These are phyloP conservation scores for Fusarium tanahbumbuense DNA, from an alignment of 2,329 filamentous ascomycete species.

Conservation along the genomic window DNA sequence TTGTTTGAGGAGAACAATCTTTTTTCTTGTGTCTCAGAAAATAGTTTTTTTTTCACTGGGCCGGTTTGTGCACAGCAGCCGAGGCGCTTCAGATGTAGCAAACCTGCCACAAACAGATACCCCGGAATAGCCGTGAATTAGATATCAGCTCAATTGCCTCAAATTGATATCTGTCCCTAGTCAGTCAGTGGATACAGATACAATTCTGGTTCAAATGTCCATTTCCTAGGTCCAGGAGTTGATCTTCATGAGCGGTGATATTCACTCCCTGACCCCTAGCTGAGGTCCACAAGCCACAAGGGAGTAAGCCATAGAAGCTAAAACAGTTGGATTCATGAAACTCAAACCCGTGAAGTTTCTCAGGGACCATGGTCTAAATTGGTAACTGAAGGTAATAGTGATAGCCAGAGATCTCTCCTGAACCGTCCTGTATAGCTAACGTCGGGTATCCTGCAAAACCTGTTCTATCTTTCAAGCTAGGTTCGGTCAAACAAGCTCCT, in stretches of 20 bases:
- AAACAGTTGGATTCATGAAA: slow-evolving; percentile 37
- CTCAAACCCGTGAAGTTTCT: slow-evolving; percentile 30
- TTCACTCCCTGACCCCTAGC: slow-evolving; percentile 29
- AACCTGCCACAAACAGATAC: background rate
- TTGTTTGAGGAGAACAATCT: slow-evolving; percentile 23
- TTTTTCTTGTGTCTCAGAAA: slow-evolving; percentile 13
- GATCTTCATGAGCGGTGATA: slow-evolving; percentile 20
- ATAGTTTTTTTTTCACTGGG: slow-evolving; percentile 10
- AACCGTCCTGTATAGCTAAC: background rate
- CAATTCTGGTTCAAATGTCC: slow-evolving; percentile 16
- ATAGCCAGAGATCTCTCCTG: background rate
- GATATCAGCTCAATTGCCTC: slow-evolving; percentile 2
- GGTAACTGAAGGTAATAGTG: background rate
- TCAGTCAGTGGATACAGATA: slow-evolving; percentile 22
- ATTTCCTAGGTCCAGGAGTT: slow-evolving; percentile 34
- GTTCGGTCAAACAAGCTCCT: slow-evolving; percentile 22
- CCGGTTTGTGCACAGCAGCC: slow-evolving; percentile 13
- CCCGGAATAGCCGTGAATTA: slow-evolving; percentile 3
- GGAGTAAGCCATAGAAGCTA: slow-evolving; percentile 39
- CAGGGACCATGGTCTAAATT: background rate
- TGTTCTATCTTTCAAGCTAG: background rate
- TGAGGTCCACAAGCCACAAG: slow-evolving; percentile 41
- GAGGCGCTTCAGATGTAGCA: slow-evolving; percentile 7
- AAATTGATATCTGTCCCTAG: background rate
- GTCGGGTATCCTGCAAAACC: background rate